Evolutionary conservation across 305 asterid genomes (phyloP).

Genomic region (Salvia sclarea): DNA sequence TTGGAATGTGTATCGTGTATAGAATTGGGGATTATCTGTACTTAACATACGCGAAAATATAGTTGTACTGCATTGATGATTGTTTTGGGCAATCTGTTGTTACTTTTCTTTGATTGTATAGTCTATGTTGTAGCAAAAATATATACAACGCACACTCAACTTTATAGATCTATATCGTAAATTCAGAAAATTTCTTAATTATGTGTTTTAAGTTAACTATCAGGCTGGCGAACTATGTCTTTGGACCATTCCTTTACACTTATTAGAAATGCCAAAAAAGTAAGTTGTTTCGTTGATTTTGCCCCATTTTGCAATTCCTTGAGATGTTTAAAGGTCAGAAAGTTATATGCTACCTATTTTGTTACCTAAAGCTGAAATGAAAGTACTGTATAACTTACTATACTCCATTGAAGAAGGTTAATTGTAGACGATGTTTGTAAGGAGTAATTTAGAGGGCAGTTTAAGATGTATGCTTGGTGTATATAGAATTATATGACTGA

Average conservation of each 20-base stretch:
- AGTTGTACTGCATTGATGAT: not conserved
- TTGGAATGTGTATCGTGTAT: not conserved
- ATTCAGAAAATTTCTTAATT: constrained; percentile 8
- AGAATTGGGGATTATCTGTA: not conserved
- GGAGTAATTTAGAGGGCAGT: not conserved
- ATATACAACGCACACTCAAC: not conserved
- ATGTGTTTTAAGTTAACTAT: not conserved
- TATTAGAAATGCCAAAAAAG: not conserved
- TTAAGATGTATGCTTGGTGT: not conserved
- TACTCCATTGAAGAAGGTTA: not conserved
- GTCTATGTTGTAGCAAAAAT: not conserved
- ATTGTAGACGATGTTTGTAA: not conserved
- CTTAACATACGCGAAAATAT: constrained; percentile 7
- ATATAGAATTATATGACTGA: not conserved
- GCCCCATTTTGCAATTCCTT: not conserved
- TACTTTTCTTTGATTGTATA: not conserved
- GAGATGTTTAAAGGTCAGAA: not conserved
- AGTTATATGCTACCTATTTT: not conserved
- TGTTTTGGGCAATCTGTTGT: not conserved
- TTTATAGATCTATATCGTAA: not conserved
- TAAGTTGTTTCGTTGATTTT: not conserved
- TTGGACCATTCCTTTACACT: not conserved
- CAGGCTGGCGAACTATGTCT: not conserved
- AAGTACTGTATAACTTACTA: not conserved
- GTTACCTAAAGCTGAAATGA: not conserved